Evolutionary conservation across 106 monocot genomes (phyloP).

Genomic region (Alisma plantagoaquatica): DNA sequence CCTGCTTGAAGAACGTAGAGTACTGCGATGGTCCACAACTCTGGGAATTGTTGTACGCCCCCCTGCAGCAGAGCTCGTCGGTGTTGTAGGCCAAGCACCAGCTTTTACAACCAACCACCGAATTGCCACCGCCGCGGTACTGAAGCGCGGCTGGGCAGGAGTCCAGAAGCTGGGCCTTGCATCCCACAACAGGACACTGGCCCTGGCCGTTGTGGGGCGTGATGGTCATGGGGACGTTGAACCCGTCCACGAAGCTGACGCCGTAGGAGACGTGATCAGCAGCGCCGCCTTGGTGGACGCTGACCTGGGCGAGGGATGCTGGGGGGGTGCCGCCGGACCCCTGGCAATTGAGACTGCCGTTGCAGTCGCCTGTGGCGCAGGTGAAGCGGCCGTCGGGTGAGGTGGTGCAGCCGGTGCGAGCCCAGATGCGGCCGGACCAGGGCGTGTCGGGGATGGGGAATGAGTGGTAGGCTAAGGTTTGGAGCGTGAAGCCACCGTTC

Average conservation of each 20-base stretch:
- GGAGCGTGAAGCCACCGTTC: conserved; percentile 49
- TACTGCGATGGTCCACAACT: conserved; percentile 7
- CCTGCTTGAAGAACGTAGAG: conserved; percentile 13
- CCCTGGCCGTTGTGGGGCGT: conserved; percentile 82
- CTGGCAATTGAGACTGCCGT: conserved; percentile 34
- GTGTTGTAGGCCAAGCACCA: conserved; percentile 66
- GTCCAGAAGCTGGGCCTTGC: conserved; percentile 45
- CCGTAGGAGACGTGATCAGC: conserved; percentile 53
- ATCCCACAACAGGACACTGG: conserved; percentile 71
- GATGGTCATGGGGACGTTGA: conserved; percentile 62
- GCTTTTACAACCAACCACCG: conserved; percentile 79
- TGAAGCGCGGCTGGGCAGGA: conserved; percentile 59
- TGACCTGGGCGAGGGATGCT: conserved; percentile 49
- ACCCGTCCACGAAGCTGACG: conserved; percentile 86
- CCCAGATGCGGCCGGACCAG: conserved; percentile 76
- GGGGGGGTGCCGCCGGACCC: conserved; percentile 39
- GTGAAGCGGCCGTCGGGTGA: conserved; percentile 8
- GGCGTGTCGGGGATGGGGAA: conserved; percentile 36
- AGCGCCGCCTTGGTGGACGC: conserved; percentile 56
- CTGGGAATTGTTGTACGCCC: conserved; percentile 3
- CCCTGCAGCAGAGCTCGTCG: conserved; percentile 80
- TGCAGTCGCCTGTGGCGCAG: conserved; percentile 64
- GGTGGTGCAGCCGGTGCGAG: conserved; percentile 37
- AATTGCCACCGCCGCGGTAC: conserved; percentile 14
- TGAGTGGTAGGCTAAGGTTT: conserved; percentile 32